Conservation (phyloP, 2,329 filamentous ascomycete species). For the Cercospora janseana region DNA sequence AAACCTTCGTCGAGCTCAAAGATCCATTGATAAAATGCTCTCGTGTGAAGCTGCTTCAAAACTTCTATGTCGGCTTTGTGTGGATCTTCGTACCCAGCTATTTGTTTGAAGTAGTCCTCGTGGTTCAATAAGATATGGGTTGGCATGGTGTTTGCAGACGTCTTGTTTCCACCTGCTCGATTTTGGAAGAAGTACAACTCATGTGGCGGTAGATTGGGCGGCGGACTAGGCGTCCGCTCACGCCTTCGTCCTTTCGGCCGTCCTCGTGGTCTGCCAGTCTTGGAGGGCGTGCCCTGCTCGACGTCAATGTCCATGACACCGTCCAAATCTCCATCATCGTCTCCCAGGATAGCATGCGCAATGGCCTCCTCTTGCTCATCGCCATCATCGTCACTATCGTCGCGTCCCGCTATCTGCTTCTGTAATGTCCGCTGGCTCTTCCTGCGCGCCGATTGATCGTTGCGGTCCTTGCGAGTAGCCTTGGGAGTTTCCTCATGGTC, state of each 20-base stretch:
- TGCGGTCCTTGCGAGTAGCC: slow-evolving; percentile 65
- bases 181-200: slow-evolving; percentile 95
- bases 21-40: slow-evolving; percentile 85
- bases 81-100: slow-evolving; percentile 63
- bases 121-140: slow-evolving; percentile 76
- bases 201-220: slow-evolving; percentile 77
- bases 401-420: slow-evolving; percentile 64
- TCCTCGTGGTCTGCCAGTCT: slow-evolving; percentile 45
- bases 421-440: slow-evolving; percentile 80
- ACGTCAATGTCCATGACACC: slow-evolving; percentile 42
- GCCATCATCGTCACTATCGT: slow-evolving; percentile 65
- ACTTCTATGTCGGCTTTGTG: slow-evolving; percentile 69
- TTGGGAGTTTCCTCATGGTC: slow-evolving; percentile 45
- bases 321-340: slow-evolving; percentile 32
- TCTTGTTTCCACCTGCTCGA: slow-evolving; percentile 74
- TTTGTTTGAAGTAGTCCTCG: slow-evolving; percentile 80
- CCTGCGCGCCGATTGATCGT: slow-evolving; percentile 79
- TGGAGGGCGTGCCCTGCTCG: slow-evolving; percentile 46
- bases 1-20: slow-evolving; percentile 88
- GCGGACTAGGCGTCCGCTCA: slow-evolving; percentile 73
- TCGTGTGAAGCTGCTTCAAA: slow-evolving; percentile 70
- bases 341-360: slow-evolving; percentile 30
- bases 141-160: slow-evolving; percentile 79
- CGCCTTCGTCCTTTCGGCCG: slow-evolving; percentile 55
- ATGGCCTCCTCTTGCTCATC: slow-evolving; percentile 49